A percentile compares a stretch with the other conserved stretches of the same genome.
Conservation (phyloP, 176 grass and related monocot species). For the Chrysopogon serrulatus region DNA sequence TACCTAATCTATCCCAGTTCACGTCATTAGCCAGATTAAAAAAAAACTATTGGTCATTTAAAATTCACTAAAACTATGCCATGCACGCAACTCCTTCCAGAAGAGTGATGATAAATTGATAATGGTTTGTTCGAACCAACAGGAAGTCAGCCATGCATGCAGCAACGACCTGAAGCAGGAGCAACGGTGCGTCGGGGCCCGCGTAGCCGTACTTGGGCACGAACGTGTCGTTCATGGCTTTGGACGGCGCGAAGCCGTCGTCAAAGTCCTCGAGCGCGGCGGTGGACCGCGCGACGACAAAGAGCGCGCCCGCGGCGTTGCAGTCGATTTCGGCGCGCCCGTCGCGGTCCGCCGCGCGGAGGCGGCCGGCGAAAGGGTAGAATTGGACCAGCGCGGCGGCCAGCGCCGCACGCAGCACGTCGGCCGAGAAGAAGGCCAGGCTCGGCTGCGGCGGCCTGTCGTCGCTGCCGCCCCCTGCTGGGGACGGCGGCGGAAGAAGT, state of each 20-base stretch:
- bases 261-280: conserved; percentile 34
- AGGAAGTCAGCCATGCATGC: neutral
- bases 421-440: conserved; percentile 42
- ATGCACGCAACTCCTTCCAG: neutral
- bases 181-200: conserved; percentile 3
- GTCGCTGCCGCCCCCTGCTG: neutral
- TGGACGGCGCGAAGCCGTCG: conserved; percentile 27
- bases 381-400: conserved; percentile 39
- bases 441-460: too few species aligned
- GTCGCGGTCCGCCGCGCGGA: neutral
- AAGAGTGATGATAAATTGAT: neutral
- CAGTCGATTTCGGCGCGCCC: conserved; percentile 50
- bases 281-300: conserved; percentile 32
- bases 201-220: conserved; percentile 15
- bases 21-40: neutral
- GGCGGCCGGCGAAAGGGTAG: conserved; percentile 60
- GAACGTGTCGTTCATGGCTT: conserved; percentile 32
- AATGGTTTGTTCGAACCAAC: neutral
- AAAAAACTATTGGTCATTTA: too few species aligned
- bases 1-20: neutral
- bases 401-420: conserved; percentile 34
- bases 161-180: conserved; percentile 52
- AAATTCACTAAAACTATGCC: neutral
- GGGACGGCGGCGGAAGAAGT: conserved; percentile 36
- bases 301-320: conserved; percentile 42